Evolutionary conservation across 345 rosid species (phyloP).

Genomic region (Atalantia buxifolia): DNA sequence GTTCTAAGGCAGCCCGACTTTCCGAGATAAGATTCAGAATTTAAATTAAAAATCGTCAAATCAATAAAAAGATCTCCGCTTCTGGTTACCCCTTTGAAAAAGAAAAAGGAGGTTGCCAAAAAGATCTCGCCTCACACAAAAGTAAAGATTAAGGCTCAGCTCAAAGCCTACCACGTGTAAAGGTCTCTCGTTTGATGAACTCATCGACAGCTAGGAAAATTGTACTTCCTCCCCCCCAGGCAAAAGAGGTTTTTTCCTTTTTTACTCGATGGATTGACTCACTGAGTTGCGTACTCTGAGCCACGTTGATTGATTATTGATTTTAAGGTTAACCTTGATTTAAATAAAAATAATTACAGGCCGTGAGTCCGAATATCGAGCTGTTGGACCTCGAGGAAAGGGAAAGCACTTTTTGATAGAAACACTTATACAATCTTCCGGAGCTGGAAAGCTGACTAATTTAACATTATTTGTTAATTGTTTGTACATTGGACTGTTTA

Average conservation of each 20-base stretch:
- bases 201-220: not conserved
- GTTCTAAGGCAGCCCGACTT: too few relatives aligned
- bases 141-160: not conserved
- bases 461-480: not conserved
- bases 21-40: not conserved
- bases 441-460: not conserved
- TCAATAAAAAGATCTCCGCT: too few relatives aligned
- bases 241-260: not conserved
- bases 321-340: not conserved
- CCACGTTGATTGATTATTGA: not conserved
- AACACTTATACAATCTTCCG: not conserved
- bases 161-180: constrained; percentile 16
- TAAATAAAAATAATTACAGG: not conserved
- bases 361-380: constrained; percentile 5
- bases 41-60: too few relatives aligned
- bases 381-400: constrained; percentile 2
- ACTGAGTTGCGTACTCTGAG: not conserved
- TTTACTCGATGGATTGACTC: not conserved
- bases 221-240: not conserved
- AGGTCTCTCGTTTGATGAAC: not conserved
- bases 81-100: not conserved
- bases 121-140: not conserved
- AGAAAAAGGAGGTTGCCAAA: not conserved
- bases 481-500: not conserved
- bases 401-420: not conserved